These are phyloP conservation scores for Coemansia sp. DNA, from an alignment of 192 early-diverging fungal species.

Conservation along the genomic window DNA sequence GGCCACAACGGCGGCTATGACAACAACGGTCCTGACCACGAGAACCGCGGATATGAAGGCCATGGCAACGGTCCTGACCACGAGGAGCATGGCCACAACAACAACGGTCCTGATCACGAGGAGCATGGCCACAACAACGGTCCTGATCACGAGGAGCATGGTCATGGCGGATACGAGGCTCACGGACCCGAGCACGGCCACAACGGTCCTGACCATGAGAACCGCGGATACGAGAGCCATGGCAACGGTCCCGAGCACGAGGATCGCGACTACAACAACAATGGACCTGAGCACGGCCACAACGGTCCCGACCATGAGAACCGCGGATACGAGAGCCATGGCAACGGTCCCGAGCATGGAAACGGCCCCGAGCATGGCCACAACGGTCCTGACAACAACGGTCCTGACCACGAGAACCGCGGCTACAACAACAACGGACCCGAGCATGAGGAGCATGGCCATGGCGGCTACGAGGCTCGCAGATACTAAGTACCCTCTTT, in stretches of 20 bases:
- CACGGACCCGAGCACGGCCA: too few species aligned
- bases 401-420: conserved; percentile 12
- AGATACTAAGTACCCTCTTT: neutral
- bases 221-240: neutral
- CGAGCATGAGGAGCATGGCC: conserved; percentile 9
- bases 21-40: conserved; percentile 11
- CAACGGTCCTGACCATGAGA: neutral
- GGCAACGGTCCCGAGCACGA: neutral
- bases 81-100: neutral
- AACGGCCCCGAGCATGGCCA: conserved; percentile 8
- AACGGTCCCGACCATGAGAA: neutral
- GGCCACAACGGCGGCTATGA: neutral
- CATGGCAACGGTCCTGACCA: neutral
- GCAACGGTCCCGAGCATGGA: neutral
- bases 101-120: neutral
- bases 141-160: neutral
- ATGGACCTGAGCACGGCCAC: conserved; percentile 2
- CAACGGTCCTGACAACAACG: neutral
- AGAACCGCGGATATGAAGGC: neutral
- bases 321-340: conserved; percentile 2
- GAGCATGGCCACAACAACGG: conserved; percentile 5
- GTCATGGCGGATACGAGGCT: too few species aligned
- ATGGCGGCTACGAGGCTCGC: conserved; percentile 6
- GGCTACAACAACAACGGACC: conserved; percentile 19
- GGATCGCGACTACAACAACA: too few species aligned